Percentiles rank a stretch among this genome's conserved stretches.
Conservation (phyloP, 495 filamentous ascomycete species). For the Thozetella sp. region DNA sequence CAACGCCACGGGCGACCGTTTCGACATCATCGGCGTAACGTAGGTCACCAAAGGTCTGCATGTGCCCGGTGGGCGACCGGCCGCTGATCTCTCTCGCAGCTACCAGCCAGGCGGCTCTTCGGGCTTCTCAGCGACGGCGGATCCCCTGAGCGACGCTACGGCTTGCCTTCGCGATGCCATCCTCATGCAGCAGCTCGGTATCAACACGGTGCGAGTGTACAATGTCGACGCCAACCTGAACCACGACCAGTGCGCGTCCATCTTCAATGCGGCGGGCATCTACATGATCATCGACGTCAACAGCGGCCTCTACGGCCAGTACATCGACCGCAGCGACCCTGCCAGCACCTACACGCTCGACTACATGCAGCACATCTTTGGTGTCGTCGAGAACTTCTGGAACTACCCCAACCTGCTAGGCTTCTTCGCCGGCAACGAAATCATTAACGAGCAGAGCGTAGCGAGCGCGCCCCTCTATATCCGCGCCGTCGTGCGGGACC, state of each 20-base stretch:
- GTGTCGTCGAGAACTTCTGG: neutral
- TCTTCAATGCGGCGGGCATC: neutral
- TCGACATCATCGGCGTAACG: neutral
- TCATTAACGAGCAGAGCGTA: neutral
- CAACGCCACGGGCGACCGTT: neutral
- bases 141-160: neutral
- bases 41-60: neutral
- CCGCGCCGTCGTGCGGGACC: slow-evolving; percentile 77
- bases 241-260: neutral
- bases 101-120: neutral
- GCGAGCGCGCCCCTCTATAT: slow-evolving; percentile 44
- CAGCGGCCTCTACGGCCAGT: neutral
- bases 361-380: neutral
- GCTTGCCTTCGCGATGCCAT: neutral
- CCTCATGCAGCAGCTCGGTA: neutral
- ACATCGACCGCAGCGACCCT: neutral
- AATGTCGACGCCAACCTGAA: neutral
- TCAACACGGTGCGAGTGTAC: neutral
- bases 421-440: neutral
- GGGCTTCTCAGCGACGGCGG: neutral
- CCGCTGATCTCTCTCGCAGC: neutral
- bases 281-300: neutral
- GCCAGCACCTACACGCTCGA: neutral
- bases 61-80: neutral
- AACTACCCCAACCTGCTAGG: neutral